These are phyloP conservation scores for Jaapia argillacea DNA, from an alignment of 768 basidiomycete species.

Conservation along the genomic window DNA sequence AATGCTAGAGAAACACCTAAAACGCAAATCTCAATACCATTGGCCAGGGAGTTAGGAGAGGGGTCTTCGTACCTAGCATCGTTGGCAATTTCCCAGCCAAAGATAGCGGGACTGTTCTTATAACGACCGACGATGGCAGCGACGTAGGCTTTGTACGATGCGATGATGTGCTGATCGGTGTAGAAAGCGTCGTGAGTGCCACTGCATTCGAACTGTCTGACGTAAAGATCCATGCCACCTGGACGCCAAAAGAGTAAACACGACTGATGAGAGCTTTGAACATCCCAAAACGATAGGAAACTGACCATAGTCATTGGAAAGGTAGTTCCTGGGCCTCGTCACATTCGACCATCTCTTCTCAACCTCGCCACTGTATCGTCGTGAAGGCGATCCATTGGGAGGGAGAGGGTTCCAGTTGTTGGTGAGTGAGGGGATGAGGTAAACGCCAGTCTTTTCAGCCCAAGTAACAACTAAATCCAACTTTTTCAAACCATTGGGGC, in stretches of 20 bases:
- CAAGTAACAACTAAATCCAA: slow-evolving; percentile 45
- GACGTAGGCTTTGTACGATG: slow-evolving; percentile 48
- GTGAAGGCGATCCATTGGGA: not conserved
- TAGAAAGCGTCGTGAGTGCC: not conserved
- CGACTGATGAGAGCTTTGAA: not conserved
- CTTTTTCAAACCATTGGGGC: slow-evolving; percentile 49
- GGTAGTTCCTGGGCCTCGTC: slow-evolving; percentile 35
- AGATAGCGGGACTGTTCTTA: slow-evolving; percentile 37
- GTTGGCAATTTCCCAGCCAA: slow-evolving; percentile 57
- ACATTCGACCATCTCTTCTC: slow-evolving; percentile 22
- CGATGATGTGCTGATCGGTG: slow-evolving; percentile 32
- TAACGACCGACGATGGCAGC: slow-evolving; percentile 46
- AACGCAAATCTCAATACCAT: not conserved
- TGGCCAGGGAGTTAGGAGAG: not conserved
- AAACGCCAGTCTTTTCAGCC: slow-evolving; percentile 44
- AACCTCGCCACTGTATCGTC: slow-evolving; percentile 15
- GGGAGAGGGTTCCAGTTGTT: not conserved
- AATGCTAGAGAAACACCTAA: slow-evolving; percentile 49
- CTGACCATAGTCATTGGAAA: slow-evolving; percentile 57
- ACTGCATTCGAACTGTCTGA: not conserved
- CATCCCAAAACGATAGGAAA: slow-evolving; percentile 1
- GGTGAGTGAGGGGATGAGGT: slow-evolving; percentile 21
- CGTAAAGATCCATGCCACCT: not conserved
- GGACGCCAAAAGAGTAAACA: not conserved
- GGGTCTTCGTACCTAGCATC: slow-evolving; percentile 45